A percentile compares a stretch with the other conserved stretches of the same genome.
Conservation (phyloP, 306 rosid genomes). For the Canavalia gladiata region DNA sequence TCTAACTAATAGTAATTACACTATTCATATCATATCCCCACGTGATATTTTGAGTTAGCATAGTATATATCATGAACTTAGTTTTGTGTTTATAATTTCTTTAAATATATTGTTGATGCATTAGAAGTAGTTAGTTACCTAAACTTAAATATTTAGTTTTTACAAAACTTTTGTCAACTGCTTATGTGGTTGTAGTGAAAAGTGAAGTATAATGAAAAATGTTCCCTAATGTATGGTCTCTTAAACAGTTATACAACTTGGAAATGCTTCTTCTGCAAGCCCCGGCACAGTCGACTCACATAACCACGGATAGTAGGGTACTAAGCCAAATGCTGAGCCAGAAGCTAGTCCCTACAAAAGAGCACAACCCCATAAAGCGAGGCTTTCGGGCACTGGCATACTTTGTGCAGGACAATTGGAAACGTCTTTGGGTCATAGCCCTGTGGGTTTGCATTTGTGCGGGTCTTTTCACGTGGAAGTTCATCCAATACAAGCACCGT, state of each 20-base stretch:
- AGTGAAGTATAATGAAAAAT: neutral
- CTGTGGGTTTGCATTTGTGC: conserved; percentile 74
- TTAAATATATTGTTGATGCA: neutral
- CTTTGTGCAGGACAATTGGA: conserved; percentile 85
- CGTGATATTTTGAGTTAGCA: neutral
- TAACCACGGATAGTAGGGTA: conserved; percentile 64
- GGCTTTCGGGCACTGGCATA: conserved; percentile 51
- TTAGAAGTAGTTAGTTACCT: neutral
- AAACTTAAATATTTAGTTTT: neutral
- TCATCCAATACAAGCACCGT: conserved; percentile 71
- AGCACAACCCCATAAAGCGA: conserved; percentile 75
- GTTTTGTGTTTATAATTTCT: neutral
- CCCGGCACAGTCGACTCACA: conserved; percentile 67
- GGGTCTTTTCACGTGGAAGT: conserved; percentile 82
- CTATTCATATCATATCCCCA: neutral
- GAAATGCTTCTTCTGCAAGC: conserved; percentile 85
- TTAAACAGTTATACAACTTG: conserved; percentile 74
- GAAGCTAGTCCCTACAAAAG: conserved; percentile 74
- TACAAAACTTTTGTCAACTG: neutral
- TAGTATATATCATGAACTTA: neutral
- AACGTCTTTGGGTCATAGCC: conserved; percentile 76
- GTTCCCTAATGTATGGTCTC: neutral
- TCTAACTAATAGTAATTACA: neutral
- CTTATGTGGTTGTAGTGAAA: neutral
- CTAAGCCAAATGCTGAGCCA: conserved; percentile 82